Conservation (phyloP, 2,329 filamentous ascomycete genomes). For the Chrysoporthe puriensis region DNA sequence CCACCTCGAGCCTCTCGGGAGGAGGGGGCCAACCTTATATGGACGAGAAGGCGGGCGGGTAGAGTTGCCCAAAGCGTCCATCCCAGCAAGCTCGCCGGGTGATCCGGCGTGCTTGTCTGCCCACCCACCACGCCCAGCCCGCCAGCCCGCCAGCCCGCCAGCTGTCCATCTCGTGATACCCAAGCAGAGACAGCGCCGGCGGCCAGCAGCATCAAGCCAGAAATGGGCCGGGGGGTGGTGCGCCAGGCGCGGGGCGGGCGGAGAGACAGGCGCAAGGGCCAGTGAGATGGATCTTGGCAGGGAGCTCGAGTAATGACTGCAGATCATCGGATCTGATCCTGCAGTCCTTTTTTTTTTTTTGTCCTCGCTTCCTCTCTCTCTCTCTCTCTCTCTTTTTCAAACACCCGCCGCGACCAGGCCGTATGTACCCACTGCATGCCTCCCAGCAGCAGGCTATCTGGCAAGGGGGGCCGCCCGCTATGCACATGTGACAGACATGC, state of each 20-base stretch:
- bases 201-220: not conserved
- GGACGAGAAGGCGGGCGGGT: slow-evolving; percentile 8
- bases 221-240: not conserved
- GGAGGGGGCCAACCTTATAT: slow-evolving; percentile 24
- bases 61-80: slow-evolving; percentile 17
- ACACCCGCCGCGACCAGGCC: not conserved
- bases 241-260: slow-evolving; percentile 2
- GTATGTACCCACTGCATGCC: not conserved
- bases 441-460: not conserved
- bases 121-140: not conserved
- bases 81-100: slow-evolving; percentile 1
- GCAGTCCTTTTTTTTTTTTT: too few relatives aligned
- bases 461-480: too few relatives aligned
- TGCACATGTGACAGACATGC: too few relatives aligned
- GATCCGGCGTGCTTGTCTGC: slow-evolving; percentile 5
- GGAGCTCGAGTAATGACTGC: slow-evolving; percentile 11
- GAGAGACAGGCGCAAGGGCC: not conserved
- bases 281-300: not conserved
- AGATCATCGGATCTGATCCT: slow-evolving; percentile 8
- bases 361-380: not conserved
- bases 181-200: not conserved
- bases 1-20: not conserved
- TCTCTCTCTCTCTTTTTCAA: not conserved
- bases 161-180: slow-evolving; percentile 6
- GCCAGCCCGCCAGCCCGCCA: not conserved